Evolutionary conservation across 768 basidiomycete genomes (phyloP).

Genomic region (Lentinula lateritia): DNA sequence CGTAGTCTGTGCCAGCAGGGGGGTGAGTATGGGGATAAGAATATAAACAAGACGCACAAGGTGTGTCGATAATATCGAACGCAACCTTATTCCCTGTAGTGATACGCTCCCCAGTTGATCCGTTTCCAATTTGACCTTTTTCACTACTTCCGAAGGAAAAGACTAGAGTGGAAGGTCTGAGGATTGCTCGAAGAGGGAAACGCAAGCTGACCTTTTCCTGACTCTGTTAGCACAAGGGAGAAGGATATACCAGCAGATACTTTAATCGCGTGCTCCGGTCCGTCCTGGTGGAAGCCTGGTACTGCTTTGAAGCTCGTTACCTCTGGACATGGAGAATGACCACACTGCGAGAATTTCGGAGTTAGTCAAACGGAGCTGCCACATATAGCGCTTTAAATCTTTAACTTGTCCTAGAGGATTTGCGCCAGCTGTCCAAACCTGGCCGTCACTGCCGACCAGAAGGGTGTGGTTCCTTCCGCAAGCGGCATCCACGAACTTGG

Average conservation of each 20-base stretch:
- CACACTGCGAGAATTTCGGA: slow-evolving; percentile 45
- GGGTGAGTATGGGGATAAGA: not conserved
- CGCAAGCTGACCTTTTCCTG: slow-evolving; percentile 60
- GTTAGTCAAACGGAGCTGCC: not conserved
- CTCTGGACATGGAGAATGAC: slow-evolving; percentile 61
- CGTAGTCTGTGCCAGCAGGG: slow-evolving; percentile 10
- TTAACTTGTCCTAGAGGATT: slow-evolving; percentile 81
- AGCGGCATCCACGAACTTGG: slow-evolving; percentile 75
- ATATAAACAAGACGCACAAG: slow-evolving; percentile 27
- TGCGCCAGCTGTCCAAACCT: slow-evolving; percentile 78
- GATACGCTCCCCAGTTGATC: slow-evolving; percentile 88
- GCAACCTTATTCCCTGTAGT: slow-evolving; percentile 79
- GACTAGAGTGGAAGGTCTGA: slow-evolving; percentile 34
- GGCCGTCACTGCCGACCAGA: slow-evolving; percentile 76
- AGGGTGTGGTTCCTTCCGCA: slow-evolving; percentile 80
- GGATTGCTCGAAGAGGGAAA: not conserved
- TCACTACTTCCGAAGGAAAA: slow-evolving; percentile 90
- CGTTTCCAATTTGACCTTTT: slow-evolving; percentile 90
- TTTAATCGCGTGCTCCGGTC: slow-evolving; percentile 62
- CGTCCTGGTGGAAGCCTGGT: slow-evolving; percentile 49
- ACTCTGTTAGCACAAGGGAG: slow-evolving; percentile 74
- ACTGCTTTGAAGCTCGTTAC: slow-evolving; percentile 61
- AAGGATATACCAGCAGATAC: slow-evolving; percentile 83
- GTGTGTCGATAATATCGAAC: slow-evolving; percentile 71
- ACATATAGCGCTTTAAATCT: not conserved